These are phyloP conservation scores for Salix purpurea DNA, from an alignment of 345 rosid species.

Conservation along the genomic window DNA sequence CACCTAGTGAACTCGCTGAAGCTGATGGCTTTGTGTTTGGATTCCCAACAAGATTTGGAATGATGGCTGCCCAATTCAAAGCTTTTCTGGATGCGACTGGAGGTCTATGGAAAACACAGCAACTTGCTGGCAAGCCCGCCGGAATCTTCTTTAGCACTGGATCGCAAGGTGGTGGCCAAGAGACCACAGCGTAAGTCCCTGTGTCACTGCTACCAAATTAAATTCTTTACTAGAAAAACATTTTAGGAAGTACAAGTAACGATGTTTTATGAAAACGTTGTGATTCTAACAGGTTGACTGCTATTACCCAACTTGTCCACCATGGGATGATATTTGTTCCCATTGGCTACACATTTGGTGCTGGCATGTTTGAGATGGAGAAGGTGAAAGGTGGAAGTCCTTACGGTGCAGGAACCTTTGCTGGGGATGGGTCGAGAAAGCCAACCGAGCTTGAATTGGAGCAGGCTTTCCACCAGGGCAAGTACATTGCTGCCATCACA, in stretches of 20 bases:
- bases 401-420: constrained; percentile 86
- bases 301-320: constrained; percentile 94
- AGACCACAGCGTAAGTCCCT: constrained; percentile 81
- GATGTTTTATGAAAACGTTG: neutral
- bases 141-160: constrained; percentile 98
- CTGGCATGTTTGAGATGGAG: constrained; percentile 98
- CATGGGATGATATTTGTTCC: constrained; percentile 92
- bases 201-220: neutral
- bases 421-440: constrained; percentile 89
- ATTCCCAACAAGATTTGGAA: constrained; percentile 93
- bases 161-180: constrained; percentile 97
- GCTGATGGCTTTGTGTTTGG: constrained; percentile 92
- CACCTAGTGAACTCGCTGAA: constrained; percentile 72
- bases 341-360: constrained; percentile 90
- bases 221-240: neutral
- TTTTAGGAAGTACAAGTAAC: neutral
- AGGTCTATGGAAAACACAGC: constrained; percentile 84
- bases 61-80: constrained; percentile 97
- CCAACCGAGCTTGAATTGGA: constrained; percentile 74
- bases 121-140: constrained; percentile 93
- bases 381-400: constrained; percentile 90
- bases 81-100: constrained; percentile 92
- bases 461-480: constrained; percentile 96
- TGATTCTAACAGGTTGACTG: constrained; percentile 57
- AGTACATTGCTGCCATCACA: constrained; percentile 71